A percentile compares a stretch with the other conserved stretches of the same genome.
These are phyloP conservation scores for Cyathus striatus DNA, from an alignment of 768 basidiomycete species.

Conservation along the genomic window DNA sequence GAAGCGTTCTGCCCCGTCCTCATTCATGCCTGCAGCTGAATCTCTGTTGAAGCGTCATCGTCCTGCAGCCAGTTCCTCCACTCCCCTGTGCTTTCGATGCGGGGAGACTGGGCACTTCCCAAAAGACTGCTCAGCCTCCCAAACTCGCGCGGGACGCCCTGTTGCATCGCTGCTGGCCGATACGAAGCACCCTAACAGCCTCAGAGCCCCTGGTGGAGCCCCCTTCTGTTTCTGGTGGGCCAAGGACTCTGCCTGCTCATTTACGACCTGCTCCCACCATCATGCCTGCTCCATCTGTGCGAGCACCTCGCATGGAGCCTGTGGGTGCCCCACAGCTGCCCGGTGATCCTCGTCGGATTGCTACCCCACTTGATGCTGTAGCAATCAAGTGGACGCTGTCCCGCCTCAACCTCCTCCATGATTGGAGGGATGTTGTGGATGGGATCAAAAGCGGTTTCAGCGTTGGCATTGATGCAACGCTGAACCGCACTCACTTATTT, in stretches of 20 bases:
- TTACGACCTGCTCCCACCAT: conserved; percentile 11
- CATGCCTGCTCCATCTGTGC: conserved; percentile 27
- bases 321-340: conserved; percentile 12
- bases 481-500: conserved; percentile 15
- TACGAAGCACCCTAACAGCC: conserved; percentile 10
- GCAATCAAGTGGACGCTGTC: background rate
- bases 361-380: background rate
- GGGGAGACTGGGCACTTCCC: conserved; percentile 18
- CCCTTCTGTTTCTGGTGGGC: conserved; percentile 23
- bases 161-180: conserved; percentile 8
- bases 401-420: background rate
- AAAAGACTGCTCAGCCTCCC: conserved; percentile 10
- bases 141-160: conserved; percentile 16
- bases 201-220: conserved; percentile 13
- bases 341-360: conserved; percentile 10
- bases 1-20: background rate
- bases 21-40: background rate
- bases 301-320: conserved; percentile 19
- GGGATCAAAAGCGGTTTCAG: conserved; percentile 31
- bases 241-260: conserved; percentile 10
- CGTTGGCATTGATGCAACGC: conserved; percentile 17
- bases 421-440: conserved; percentile 18
- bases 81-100: conserved; percentile 25
- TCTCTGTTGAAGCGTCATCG: conserved; percentile 3
- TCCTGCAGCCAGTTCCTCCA: background rate